Base-by-base conservation (phyloP, 2,329 filamentous ascomycete species). In the Colletotrichum chrysophilum region DNA sequence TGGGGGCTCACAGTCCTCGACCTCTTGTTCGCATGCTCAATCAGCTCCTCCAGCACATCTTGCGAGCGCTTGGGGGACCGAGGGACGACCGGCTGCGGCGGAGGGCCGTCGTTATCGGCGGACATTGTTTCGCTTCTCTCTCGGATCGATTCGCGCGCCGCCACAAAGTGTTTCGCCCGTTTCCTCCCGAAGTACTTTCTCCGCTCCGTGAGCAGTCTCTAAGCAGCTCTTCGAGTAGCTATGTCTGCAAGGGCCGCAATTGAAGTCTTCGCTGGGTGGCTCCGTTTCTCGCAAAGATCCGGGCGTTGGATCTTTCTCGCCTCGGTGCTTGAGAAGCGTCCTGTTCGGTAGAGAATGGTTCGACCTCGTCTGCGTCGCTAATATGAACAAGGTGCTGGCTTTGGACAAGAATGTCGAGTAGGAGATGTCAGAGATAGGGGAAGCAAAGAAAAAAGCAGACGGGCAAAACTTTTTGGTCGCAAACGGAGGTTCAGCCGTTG, bases 51-150 rank as follows among this genome's bases (percentile, higher is more conserved):
- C 36, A 60, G n/a, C 24, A 65, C 74, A 16, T 62, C 34, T n/a
- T 64, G 43, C 7, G 58, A 21, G 70, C 74, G 74, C 48, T 75
- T 75, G 26, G 74, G 70, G 28, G 74, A 75, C 12, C 56, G 43
- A n/a, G 64, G 67, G 21, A 24, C 32, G 13, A 26, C 13, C 21
- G 13, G 43, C 43, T 48, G 34, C 21, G 24, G 21, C 34, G 52
- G 24, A 21, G 34, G 8, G 14, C 38, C 38, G 18, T 68, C 66
- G n/a, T 36, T 28, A 9, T 58, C 32, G 55, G 66, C 32, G 21
- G 52, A 36, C 55, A 64, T 64, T 64, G 30, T 38, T 48, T 21
- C n/a, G 18, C 43, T 48, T 48, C n/a, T 48, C n/a, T 48, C 16
- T 48, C 43, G 43, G 43, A 21, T 48, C 9, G 43, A 21, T 48